Evolutionary conservation across 257 asterid genomes (phyloP).

Genomic region (Plantago major): DNA sequence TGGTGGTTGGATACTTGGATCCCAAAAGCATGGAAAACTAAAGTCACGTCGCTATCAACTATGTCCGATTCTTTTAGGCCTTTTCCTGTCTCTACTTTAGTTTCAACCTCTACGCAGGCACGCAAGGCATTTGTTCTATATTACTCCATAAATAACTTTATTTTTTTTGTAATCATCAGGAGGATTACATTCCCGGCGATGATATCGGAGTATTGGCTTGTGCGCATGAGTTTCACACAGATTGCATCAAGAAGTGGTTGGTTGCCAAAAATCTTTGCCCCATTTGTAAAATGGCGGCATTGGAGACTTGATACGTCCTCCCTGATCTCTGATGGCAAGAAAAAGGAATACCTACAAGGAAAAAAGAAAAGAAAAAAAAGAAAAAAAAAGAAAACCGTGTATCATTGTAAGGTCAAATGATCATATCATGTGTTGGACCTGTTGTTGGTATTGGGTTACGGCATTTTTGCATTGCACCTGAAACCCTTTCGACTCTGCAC

Average conservation of each 20-base stretch:
- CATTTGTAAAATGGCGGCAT: constrained; percentile 71
- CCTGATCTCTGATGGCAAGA: neutral
- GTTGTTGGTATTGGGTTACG: neutral
- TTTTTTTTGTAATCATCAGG: constrained; percentile 33
- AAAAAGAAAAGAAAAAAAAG: neutral
- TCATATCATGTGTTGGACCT: neutral
- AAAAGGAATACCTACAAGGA: neutral
- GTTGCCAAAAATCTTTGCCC: constrained; percentile 78
- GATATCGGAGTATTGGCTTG: constrained; percentile 63
- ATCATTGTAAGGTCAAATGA: neutral
- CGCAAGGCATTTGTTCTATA: too few relatives aligned
- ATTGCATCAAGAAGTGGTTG: constrained; percentile 85
- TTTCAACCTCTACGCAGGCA: too few relatives aligned
- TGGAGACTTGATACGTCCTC: constrained; percentile 32
- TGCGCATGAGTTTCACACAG: constrained; percentile 72
- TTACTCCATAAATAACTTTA: neutral
- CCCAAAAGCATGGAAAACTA: too few relatives aligned
- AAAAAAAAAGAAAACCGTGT: neutral
- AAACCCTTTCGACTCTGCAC: neutral
- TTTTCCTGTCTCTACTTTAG: too few relatives aligned
- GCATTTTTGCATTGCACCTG: neutral
- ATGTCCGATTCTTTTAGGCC: too few relatives aligned
- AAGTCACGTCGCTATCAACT: too few relatives aligned
- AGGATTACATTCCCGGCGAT: constrained; percentile 59
- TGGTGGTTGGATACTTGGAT: too few relatives aligned